Conservation (phyloP, 257 asterid genomes). For the Lithospermum erythrorhizon region DNA sequence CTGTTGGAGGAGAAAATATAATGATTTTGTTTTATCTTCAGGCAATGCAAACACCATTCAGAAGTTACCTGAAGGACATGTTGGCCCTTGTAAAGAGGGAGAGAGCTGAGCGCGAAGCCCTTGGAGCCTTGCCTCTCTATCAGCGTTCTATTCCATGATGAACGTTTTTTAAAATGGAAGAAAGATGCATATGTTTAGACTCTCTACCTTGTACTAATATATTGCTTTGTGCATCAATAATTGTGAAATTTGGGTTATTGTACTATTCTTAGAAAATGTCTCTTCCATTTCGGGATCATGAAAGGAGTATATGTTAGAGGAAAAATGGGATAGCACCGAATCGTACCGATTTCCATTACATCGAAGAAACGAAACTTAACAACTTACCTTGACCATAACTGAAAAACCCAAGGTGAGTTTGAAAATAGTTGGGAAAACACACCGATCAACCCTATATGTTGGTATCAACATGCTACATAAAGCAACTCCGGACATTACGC, state of each 20-base stretch:
- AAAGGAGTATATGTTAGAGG: no score
- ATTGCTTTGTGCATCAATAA: neutral
- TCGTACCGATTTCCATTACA: no score
- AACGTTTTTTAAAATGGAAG: neutral
- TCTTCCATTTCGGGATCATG: no score
- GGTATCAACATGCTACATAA: no score
- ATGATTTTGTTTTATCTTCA: constrained; percentile 18
- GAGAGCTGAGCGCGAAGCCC: constrained; percentile 81
- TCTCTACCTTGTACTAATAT: neutral
- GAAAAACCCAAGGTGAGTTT: no score
- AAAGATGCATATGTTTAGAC: neutral
- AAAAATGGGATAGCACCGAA: no score
- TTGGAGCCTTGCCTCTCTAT: constrained; percentile 93
- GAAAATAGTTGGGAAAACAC: no score
- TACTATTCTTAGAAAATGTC: no score
- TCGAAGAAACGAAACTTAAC: no score
- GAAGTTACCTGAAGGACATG: constrained; percentile 82
- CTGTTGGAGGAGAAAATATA: neutral
- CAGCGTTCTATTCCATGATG: constrained; percentile 70
- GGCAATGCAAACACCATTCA: constrained; percentile 87
- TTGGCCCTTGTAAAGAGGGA: constrained; percentile 74
- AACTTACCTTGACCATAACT: no score
- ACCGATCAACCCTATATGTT: no score
- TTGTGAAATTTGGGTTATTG: neutral
- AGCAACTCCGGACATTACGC: no score